Evolutionary conservation across 2,329 filamentous ascomycete genomes (phyloP), one percentile per base, ranked within the genome.

Genomic region (Chrysoporthe cubensis): DNA sequence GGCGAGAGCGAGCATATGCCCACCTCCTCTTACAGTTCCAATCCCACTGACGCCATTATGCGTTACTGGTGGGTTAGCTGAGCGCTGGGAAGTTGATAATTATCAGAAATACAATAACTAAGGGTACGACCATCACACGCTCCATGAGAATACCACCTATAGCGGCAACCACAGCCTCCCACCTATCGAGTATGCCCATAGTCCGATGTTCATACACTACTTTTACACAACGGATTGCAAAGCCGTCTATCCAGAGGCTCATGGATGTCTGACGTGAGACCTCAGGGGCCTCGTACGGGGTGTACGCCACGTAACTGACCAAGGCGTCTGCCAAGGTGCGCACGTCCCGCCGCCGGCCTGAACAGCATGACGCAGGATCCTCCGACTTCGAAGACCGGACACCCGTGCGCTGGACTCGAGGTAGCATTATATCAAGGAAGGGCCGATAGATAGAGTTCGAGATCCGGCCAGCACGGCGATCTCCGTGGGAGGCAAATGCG

Each of bases 281-380:
- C 64, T 61, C n/a, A 60, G 64, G 16, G 65, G 61, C 1, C 61
- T 61, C 1, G 1, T 63, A 62, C 11, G 68, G 60, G 11, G 26
- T 63, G n/a, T 68, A 68, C 18, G 63, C 66, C 43, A 37, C 64
- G 43, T 58, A 63, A 44, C 46, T 54, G 2, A 42, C 46, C 18
- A 54, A 50, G 46, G 66, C 68, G 14, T 21, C 26, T 44, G 56
- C 68, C 32, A 59, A 63, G 42, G 64, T 62, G 62, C 66, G 59
- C 66, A 44, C 68, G 1, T 70, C 56, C 58, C 66, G 57, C 42
- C 43, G 37, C 7, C 52, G 16, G n/a, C 16, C 46, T 26, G 46
- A 52, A 21, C 48, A 34, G 54, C 54, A 37, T 13, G 54, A 14
- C 5, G 14, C 14, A 37, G 37, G 32, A n/a, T 37, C 32, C 48